Conservation (phyloP, 805 yeast species). For the Teunomyces funiuensis region DNA sequence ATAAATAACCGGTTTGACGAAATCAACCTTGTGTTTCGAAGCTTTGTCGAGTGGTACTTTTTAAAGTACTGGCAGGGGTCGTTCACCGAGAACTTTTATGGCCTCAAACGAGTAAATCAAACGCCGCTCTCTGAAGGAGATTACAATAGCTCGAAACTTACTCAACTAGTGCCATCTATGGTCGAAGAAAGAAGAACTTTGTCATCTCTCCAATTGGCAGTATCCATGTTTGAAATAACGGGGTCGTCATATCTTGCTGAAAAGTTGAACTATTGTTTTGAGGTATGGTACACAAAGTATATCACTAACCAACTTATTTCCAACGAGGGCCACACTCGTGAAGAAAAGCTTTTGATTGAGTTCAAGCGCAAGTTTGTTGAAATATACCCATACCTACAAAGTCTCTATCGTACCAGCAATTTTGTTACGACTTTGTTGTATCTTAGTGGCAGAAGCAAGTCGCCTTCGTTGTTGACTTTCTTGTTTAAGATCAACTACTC, state of each 20-base stretch:
- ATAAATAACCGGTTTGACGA: slow-evolving; percentile 76
- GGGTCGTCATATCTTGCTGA: slow-evolving; percentile 68
- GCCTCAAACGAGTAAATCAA: slow-evolving; percentile 63
- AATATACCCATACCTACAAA: slow-evolving; percentile 59
- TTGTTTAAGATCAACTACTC: slow-evolving; percentile 65
- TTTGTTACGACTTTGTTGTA: slow-evolving; percentile 61
- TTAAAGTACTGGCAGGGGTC: slow-evolving; percentile 76
- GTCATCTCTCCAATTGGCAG: slow-evolving; percentile 49
- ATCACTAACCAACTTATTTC: slow-evolving; percentile 46
- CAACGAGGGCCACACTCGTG: slow-evolving; percentile 17
- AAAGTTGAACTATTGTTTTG: slow-evolving; percentile 65
- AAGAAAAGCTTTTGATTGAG: slow-evolving; percentile 28
- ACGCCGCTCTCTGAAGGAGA: slow-evolving; percentile 32
- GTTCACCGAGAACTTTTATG: slow-evolving; percentile 90
- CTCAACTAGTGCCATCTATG: slow-evolving; percentile 38
- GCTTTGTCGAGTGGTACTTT: slow-evolving; percentile 68
- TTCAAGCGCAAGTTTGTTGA: slow-evolving; percentile 47
- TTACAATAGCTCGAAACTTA: slow-evolving; percentile 32
- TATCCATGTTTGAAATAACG: slow-evolving; percentile 58
- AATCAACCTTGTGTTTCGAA: slow-evolving; percentile 58
- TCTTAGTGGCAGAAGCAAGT: slow-evolving; percentile 62
- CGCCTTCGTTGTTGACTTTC: slow-evolving; percentile 62
- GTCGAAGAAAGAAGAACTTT: slow-evolving; percentile 56
- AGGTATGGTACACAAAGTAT: slow-evolving; percentile 58
- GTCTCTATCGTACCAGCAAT: slow-evolving; percentile 47